These are phyloP conservation scores for Claviceps fusiformis DNA, from an alignment of 2,329 filamentous ascomycete genomes.

Conservation along the genomic window DNA sequence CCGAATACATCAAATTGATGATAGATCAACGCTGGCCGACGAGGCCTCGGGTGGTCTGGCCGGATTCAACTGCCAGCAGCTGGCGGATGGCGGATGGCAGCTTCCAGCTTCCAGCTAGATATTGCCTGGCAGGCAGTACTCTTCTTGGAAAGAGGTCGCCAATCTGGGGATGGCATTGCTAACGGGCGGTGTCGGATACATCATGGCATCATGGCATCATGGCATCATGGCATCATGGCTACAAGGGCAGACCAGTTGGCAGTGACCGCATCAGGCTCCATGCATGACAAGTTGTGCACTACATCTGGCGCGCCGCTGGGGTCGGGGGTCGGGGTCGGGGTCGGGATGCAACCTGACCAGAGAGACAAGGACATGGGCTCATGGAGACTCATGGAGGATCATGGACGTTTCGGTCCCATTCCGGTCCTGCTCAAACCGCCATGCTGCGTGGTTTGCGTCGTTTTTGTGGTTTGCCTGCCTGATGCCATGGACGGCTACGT, in stretches of 20 bases:
- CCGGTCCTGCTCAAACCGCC: not conserved
- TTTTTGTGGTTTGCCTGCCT: not conserved
- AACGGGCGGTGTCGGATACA: too few species aligned
- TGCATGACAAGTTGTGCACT: not conserved
- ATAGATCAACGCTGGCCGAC: not conserved
- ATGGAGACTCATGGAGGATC: not conserved
- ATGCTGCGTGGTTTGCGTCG: too few species aligned
- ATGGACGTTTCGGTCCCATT: not conserved
- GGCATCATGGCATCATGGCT: not conserved
- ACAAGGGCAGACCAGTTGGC: not conserved
- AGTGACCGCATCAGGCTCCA: not conserved
- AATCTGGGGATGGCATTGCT: not conserved
- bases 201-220: too few species aligned
- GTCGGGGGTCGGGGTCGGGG: not conserved
- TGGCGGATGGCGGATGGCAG: not conserved
- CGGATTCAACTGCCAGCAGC: not conserved
- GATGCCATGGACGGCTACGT: not conserved
- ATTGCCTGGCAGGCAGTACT: not conserved
- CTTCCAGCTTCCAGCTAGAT: not conserved
- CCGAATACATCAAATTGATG: not conserved
- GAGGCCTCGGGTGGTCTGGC: not conserved
- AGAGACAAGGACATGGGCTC: not conserved
- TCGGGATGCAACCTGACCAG: not conserved
- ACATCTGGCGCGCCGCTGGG: not conserved
- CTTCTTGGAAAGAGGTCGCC: not conserved